Conservation (phyloP, 176 grass and related monocot species). For the Rhynchospora breviuscula region DNA sequence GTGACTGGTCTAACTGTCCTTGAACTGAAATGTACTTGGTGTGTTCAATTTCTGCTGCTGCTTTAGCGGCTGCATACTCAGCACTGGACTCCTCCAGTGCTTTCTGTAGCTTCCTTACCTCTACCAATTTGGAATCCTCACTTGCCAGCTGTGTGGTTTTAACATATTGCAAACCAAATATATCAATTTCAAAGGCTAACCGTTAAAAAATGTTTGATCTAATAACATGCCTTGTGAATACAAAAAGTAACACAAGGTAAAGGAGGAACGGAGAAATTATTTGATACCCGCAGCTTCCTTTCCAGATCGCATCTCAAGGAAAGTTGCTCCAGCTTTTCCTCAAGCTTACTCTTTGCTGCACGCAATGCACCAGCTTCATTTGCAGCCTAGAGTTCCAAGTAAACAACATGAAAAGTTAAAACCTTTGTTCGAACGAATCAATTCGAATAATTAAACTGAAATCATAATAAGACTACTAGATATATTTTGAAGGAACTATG, state of each 20-base stretch:
- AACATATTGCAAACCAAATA: background rate
- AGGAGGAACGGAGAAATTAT: background rate
- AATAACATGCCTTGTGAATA: background rate
- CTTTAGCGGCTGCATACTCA: conserved; percentile 49
- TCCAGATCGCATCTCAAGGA: conserved; percentile 75
- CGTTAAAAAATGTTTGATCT: background rate
- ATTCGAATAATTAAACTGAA: background rate
- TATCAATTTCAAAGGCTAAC: background rate
- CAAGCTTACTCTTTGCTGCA: conserved; percentile 95
- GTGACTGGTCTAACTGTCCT: conserved; percentile 45
- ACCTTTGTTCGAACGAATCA: background rate
- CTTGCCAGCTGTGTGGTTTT: conserved; percentile 38
- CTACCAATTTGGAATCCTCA: conserved; percentile 70
- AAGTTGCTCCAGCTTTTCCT: conserved; percentile 93
- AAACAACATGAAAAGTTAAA: conserved; percentile 14
- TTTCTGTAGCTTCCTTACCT: conserved; percentile 76
- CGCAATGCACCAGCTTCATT: conserved; percentile 94
- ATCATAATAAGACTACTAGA: background rate
- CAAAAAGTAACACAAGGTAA: conserved; percentile 5
- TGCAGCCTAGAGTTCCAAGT: conserved; percentile 50
- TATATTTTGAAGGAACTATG: background rate
- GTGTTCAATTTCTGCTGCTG: conserved; percentile 44
- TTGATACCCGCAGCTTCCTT: conserved; percentile 70
- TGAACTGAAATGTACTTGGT: conserved; percentile 55
- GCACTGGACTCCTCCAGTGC: conserved; percentile 49